Evolutionary conservation across 2,329 filamentous ascomycete genomes (phyloP).

Genomic region (Colletotrichum spinosum): DNA sequence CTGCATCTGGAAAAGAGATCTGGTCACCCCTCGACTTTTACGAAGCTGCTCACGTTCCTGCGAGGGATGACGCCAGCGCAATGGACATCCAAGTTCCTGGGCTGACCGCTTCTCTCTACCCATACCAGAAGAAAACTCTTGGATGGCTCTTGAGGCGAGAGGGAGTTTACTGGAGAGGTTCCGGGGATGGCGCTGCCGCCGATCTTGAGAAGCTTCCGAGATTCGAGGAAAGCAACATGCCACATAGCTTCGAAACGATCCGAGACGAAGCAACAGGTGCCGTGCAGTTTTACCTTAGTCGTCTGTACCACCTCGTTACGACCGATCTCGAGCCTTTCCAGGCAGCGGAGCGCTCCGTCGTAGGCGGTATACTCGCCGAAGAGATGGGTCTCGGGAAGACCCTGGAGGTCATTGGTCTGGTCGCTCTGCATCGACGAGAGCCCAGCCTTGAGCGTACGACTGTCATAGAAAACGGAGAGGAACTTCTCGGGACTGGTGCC

Average conservation of each 20-base stretch:
- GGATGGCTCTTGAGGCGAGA: conserved; percentile 78
- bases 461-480: conserved; percentile 53
- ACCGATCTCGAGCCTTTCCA: conserved; percentile 59
- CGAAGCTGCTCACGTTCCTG: conserved; percentile 73
- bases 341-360: conserved; percentile 54
- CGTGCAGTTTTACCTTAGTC: conserved; percentile 66
- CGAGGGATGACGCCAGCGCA: conserved; percentile 52
- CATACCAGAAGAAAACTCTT: conserved; percentile 78
- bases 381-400: conserved; percentile 90
- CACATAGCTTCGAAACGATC: conserved; percentile 31
- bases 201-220: conserved; percentile 38
- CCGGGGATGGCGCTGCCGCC: conserved; percentile 35
- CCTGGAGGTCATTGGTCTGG: conserved; percentile 77
- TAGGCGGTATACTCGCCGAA: conserved; percentile 77
- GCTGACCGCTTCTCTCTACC: conserved; percentile 68
- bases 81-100: conserved; percentile 55
- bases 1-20: conserved; percentile 38
- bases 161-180: conserved; percentile 61
- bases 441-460: conserved; percentile 29
- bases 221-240: background rate
- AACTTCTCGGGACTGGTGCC: conserved; percentile 62
- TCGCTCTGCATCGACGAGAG: conserved; percentile 69
- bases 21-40: conserved; percentile 73
- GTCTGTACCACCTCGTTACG: conserved; percentile 70
- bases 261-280: conserved; percentile 2